phyloP scores from a whole-genome alignment of 768 basidiomycete species.

The Hebeloma cylindrosporum region DNA sequence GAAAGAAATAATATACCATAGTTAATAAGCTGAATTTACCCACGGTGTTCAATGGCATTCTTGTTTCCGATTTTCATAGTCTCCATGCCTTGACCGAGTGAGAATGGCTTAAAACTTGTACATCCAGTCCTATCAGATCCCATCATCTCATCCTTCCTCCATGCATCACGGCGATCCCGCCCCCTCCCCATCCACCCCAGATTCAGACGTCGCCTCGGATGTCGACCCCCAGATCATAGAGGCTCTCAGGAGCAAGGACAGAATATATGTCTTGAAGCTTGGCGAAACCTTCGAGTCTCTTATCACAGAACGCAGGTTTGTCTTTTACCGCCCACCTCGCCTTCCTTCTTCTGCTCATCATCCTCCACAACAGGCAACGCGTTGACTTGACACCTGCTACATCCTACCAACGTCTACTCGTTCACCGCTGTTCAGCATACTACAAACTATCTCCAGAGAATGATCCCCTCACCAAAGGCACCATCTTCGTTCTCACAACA shows the following conservation, averaged over 20 bases:
- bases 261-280: constrained; percentile 85
- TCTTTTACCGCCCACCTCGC: constrained; percentile 19
- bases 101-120: no score
- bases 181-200: constrained; percentile 7
- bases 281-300: constrained; percentile 83
- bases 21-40: constrained; percentile 32
- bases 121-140: no score
- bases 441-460: constrained; percentile 74
- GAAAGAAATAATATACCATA: constrained; percentile 13
- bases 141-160: constrained; percentile 13
- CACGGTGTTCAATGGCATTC: constrained; percentile 31
- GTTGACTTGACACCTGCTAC: constrained; percentile 69
- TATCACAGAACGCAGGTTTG: constrained; percentile 73
- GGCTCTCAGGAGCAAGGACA: constrained; percentile 84
- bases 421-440: constrained; percentile 83
- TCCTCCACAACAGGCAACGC: constrained; percentile 45
- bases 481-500: constrained; percentile 57
- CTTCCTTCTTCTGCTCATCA: neutral
- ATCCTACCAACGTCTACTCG: constrained; percentile 81
- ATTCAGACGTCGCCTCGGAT: constrained; percentile 34
- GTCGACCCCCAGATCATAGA: constrained; percentile 82
- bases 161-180: constrained; percentile 10
- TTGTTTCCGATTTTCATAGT: constrained; percentile 19
- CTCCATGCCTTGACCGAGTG: constrained; percentile 10
- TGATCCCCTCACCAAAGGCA: constrained; percentile 60